Evolutionary conservation across 2,329 filamentous ascomycete species (phyloP).

Genomic region (Exserohilum turcica): DNA sequence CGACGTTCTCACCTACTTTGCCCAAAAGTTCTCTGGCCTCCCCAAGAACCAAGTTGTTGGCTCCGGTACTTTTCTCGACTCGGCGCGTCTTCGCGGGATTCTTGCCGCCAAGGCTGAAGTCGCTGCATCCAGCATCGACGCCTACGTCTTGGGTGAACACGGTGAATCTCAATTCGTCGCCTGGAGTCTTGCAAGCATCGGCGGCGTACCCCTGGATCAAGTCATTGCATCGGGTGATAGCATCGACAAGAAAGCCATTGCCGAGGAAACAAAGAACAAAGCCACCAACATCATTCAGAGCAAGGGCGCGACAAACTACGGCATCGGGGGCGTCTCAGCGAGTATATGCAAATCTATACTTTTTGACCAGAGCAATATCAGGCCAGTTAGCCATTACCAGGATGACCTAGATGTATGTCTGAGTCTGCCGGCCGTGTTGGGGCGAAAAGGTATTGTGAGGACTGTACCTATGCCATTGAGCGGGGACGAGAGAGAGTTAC

Average conservation of each 20-base stretch:
- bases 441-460: slow-evolving; percentile 20
- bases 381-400: slow-evolving; percentile 23
- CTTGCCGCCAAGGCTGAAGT: slow-evolving; percentile 19
- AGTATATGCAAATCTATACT: slow-evolving; percentile 24
- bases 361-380: slow-evolving; percentile 17
- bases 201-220: slow-evolving; percentile 12
- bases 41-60: slow-evolving; percentile 25
- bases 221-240: background rate
- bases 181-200: slow-evolving; percentile 19
- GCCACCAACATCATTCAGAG: slow-evolving; percentile 21
- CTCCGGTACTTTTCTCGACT: slow-evolving; percentile 29
- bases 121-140: slow-evolving; percentile 18
- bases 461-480: slow-evolving; percentile 10
- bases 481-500: slow-evolving; percentile 12
- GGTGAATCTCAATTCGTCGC: slow-evolving; percentile 26
- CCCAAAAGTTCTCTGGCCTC: slow-evolving; percentile 19
- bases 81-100: slow-evolving; percentile 22
- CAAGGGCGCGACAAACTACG: slow-evolving; percentile 30
- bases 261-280: slow-evolving; percentile 22
- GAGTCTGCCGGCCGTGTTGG: slow-evolving; percentile 24
- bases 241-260: slow-evolving; percentile 15
- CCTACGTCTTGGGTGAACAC: slow-evolving; percentile 28
- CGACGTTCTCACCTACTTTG: slow-evolving; percentile 28
- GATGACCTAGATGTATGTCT: slow-evolving; percentile 18
- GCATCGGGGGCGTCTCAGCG: slow-evolving; percentile 26